Base-by-base conservation (phyloP, 306 rosid species). In the Potentilla sterilis region DNA sequence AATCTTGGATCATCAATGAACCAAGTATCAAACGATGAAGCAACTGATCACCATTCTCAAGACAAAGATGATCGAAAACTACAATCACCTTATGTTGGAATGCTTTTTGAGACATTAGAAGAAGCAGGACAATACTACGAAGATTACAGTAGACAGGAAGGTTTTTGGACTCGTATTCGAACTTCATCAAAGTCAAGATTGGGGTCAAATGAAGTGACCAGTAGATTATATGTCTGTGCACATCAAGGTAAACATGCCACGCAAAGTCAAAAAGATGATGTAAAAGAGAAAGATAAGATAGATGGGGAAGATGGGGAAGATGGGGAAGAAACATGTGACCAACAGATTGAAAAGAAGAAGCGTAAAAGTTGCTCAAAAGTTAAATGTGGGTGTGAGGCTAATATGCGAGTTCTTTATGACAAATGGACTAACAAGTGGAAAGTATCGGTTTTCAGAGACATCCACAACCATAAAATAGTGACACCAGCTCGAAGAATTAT, bases 371-470 rank as follows among this genome's bases (percentile, higher is more conserved):
- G 34, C 0, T 51, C 75, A 35, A 71, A 12, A 0, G 13, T 71
- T 32, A 71, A 51, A 51, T 48, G 75, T 14, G 44, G 73, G 41
- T 44, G 21, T 6, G 0, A 42, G 24, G 55, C 21, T 65, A 13
- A 65, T 28, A 13, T 65, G 47, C 14, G 12, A 14, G 22, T 35
- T 37, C 18, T 18, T 34, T 10, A 37, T 37, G 46, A 65, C 9
- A 65, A 65, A 65, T 65, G 69, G 69, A 65, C 44, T 14, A 18
- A 3, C 2, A 65, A 37, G 16, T 65, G 69, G 69, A 35, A 65
- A 6, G 59, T 54, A 0, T 18, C 22, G 9, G 9, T 54, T 48
- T 48, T 48, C 19, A 48, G 12, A 5, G 59, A 54, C 59, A 54
- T n/a, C 9, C 28, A 54, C 59, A 54, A 54, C 21, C 28, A 54